Evolutionary conservation across 1,284 basidiomycete species (phyloP).

Genomic region (Microbotryum silenes-acaulis): DNA sequence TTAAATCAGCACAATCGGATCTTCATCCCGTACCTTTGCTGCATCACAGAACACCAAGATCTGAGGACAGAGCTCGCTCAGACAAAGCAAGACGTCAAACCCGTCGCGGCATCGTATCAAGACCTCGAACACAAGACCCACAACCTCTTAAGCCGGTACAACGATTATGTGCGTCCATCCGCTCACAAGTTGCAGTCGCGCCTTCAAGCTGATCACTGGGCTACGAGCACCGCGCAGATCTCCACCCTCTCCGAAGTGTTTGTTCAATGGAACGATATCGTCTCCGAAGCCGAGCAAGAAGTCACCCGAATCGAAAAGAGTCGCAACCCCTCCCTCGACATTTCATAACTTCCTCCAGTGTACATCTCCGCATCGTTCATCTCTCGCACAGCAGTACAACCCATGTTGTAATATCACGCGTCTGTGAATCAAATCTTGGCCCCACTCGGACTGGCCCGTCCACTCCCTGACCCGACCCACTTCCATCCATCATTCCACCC

Average conservation of each 20-base stretch:
- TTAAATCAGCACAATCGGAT: too few relatives aligned
- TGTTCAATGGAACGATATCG: conserved; percentile 34
- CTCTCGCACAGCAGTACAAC: too few relatives aligned
- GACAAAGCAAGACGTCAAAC: conserved; percentile 3
- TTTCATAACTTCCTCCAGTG: background rate
- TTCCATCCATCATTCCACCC: conserved; percentile 13
- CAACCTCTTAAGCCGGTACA: conserved; percentile 29
- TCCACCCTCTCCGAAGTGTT: conserved; percentile 35
- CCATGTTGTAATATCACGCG: background rate
- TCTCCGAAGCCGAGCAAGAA: conserved; percentile 29
- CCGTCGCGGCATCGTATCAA: conserved; percentile 10
- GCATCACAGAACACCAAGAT: conserved; percentile 17
- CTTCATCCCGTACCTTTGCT: too few relatives aligned
- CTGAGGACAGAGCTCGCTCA: conserved; percentile 14
- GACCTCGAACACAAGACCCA: conserved; percentile 24
- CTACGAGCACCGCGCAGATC: conserved; percentile 22
- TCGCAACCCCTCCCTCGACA: background rate
- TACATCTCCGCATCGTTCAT: background rate
- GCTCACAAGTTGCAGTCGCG: too few relatives aligned
- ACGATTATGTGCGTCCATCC: conserved; percentile 32
- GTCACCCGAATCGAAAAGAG: background rate
- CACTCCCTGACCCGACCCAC: background rate
- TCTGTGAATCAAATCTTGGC: background rate
- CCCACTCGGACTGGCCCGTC: background rate
- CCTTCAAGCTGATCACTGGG: background rate